Percentiles rank a stretch among this genome's conserved stretches.
Conservation (phyloP, 2,329 filamentous ascomycete species). For the Fusarium albidum region DNA sequence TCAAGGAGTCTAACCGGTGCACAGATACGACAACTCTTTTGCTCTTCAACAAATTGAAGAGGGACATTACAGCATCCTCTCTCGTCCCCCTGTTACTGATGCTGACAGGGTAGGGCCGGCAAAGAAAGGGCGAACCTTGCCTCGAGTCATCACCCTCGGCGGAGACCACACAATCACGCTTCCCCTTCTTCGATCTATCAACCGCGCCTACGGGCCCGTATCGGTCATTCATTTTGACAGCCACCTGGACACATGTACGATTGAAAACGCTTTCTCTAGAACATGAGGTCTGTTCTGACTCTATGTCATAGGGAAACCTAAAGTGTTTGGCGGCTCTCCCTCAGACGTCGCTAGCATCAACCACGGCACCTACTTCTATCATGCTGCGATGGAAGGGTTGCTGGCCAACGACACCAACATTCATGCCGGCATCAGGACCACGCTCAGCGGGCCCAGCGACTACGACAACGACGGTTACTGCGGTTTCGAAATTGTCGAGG, state of each 20-base stretch:
- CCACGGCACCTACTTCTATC: conserved; percentile 90
- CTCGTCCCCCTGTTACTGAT: conserved; percentile 74
- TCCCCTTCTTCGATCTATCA: conserved; percentile 66
- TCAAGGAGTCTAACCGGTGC: background rate
- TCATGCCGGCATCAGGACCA: conserved; percentile 87
- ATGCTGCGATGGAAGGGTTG: conserved; percentile 79
- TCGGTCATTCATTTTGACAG: conserved; percentile 71
- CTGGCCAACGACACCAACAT: conserved; percentile 85
- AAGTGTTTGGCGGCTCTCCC: conserved; percentile 85
- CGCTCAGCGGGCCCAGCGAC: conserved; percentile 72
- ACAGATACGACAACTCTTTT: conserved; percentile 81
- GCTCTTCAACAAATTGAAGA: conserved; percentile 87
- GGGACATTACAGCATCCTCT: conserved; percentile 79
- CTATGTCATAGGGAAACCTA: conserved; percentile 71
- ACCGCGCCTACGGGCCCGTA: conserved; percentile 67
- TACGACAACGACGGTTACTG: conserved; percentile 77
- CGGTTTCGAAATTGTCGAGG: conserved; percentile 85
- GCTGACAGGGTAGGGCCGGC: conserved; percentile 73
- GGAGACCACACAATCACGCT: conserved; percentile 71
- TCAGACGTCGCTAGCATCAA: conserved; percentile 80
- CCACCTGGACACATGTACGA: conserved; percentile 71
- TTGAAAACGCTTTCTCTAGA: conserved; percentile 10
- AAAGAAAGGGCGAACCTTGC: conserved; percentile 77
- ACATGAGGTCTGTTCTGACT: accelerated
- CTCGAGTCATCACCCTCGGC: conserved; percentile 80